Evolutionary conservation across 305 asterid genomes (phyloP), one percentile per base, ranked within the genome.

Genomic region (Nicotiana rustica): DNA sequence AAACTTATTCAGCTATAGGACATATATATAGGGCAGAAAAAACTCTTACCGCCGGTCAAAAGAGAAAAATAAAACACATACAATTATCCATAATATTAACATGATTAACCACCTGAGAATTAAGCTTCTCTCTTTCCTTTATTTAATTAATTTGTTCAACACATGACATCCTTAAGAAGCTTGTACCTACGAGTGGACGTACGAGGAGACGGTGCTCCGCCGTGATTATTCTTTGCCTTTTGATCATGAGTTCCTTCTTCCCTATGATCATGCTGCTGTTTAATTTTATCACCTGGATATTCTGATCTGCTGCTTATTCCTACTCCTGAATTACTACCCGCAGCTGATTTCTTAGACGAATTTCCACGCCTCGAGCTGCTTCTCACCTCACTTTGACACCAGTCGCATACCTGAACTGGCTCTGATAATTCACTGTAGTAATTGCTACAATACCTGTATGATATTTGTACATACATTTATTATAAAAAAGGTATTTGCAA

Each of bases 81-180:
- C 31, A 31, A 76, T 29, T 55, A 76, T 52, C 80, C 66, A 55
- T 67, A 67, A 55, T 33, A 76, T 76, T 4, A 55, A 55, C 80
- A 76, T 52, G 14, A 52, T 73, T 29, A 29, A 76, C 80, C 55
- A 52, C 14, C 3, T 69, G 33, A 38, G 64, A 57, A 38, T 38
- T 1, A 41, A 41, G 47, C 47, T 6, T 41, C 47, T 41, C 47
- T 38, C 44, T 41, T 69, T 38, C 25, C 13, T 62, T 68, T 38
- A 9, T 62, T 68, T 38, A 9, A 66, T 9, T 56, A 19, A 29
- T 35, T 59, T 61, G 33, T 84, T 90, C 85, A 93, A 83, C 97
- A 94, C 98, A 94, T 93, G 36, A 95, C 98, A 88, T 95, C 98
- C 94, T 95, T 95, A 86, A 95, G 98, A 87, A 95, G 97, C 96